Conservation (phyloP, 2,329 filamentous ascomycete genomes). For the Dichotomopilus funicola region DNA sequence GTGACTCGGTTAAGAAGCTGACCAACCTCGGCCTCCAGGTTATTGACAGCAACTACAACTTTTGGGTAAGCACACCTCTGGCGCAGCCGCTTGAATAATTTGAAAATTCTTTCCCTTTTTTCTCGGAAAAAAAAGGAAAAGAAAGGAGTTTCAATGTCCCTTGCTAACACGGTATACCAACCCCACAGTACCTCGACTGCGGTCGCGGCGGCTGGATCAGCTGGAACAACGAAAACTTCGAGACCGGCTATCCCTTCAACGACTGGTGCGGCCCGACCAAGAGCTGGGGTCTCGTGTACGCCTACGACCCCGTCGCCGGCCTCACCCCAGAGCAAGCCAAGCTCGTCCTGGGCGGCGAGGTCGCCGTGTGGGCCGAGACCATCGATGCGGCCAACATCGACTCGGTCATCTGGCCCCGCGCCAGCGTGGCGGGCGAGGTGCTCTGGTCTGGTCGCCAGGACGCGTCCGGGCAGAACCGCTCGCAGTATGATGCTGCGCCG, state of each 20-base stretch:
- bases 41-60: slow-evolving; percentile 69
- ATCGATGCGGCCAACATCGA: slow-evolving; percentile 70
- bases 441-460: slow-evolving; percentile 72
- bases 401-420: slow-evolving; percentile 69
- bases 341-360: slow-evolving; percentile 74
- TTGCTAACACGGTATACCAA: background rate
- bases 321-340: slow-evolving; percentile 55
- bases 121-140: background rate
- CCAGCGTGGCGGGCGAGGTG: slow-evolving; percentile 67
- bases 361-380: slow-evolving; percentile 77
- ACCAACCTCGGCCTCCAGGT: slow-evolving; percentile 61
- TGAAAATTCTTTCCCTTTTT: background rate
- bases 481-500: slow-evolving; percentile 62
- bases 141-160: too few species aligned
- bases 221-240: slow-evolving; percentile 53
- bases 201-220: slow-evolving; percentile 74
- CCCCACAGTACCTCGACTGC: slow-evolving; percentile 68
- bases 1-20: slow-evolving; percentile 53
- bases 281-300: slow-evolving; percentile 76
- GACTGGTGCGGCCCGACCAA: slow-evolving; percentile 80
- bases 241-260: slow-evolving; percentile 58
- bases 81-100: background rate
- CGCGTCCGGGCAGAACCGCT: slow-evolving; percentile 57
- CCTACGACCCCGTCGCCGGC: slow-evolving; percentile 64
- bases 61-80: slow-evolving; percentile 52